Conservation (phyloP, 768 basidiomycete genomes). For the Pisolithus albus region DNA sequence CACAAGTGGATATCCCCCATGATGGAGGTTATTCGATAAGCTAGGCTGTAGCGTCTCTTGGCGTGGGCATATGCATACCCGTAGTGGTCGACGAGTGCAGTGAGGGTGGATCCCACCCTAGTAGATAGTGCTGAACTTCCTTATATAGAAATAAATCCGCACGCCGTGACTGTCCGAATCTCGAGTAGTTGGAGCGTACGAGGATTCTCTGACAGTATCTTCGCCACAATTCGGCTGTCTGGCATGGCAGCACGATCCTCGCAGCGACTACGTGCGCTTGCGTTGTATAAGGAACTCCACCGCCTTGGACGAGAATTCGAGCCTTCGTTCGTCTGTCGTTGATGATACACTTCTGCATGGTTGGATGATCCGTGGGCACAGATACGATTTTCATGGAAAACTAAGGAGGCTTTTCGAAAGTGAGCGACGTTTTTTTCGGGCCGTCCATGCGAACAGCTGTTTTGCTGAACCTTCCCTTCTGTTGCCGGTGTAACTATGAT, state of each 20-base stretch:
- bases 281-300: slow-evolving; percentile 78
- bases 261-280: slow-evolving; percentile 53
- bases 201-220: background rate
- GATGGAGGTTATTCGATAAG: too few species aligned
- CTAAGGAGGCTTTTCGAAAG: slow-evolving; percentile 70
- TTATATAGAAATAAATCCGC: too few species aligned
- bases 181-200: background rate
- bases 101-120: too few species aligned
- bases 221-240: too few species aligned
- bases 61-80: too few species aligned
- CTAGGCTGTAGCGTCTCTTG: too few species aligned
- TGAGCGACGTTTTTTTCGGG: slow-evolving; percentile 26
- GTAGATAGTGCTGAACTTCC: too few species aligned
- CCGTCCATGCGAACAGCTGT: background rate
- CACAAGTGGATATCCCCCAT: too few species aligned
- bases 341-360: background rate
- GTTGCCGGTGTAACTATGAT: background rate
- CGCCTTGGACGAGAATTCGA: slow-evolving; percentile 79
- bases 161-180: too few species aligned
- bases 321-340: slow-evolving; percentile 50
- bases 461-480: too few species aligned
- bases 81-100: too few species aligned
- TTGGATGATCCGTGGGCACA: slow-evolving; percentile 22
- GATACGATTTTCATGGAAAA: slow-evolving; percentile 73
- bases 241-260: slow-evolving; percentile 23